These are phyloP conservation scores for Teunomyces barrocoloradensis DNA, from an alignment of 805 yeast genomes.

Conservation along the genomic window DNA sequence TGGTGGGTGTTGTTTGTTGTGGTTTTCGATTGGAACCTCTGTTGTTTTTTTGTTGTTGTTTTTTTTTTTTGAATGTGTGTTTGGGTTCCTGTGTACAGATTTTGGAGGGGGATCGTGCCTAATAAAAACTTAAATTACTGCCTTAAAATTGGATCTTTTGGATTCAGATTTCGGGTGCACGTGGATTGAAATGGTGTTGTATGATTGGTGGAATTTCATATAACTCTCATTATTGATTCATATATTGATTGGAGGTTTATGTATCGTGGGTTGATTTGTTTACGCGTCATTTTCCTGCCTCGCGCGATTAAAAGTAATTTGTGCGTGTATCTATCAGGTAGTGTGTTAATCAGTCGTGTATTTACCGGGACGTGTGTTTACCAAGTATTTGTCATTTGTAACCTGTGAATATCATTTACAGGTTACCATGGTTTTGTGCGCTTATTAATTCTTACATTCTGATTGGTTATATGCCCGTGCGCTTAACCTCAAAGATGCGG, in stretches of 20 bases:
- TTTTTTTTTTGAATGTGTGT: not conserved
- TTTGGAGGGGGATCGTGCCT: not conserved
- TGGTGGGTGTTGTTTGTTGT: slow-evolving; percentile 1
- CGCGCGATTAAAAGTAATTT: too few relatives aligned
- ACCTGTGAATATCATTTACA: too few relatives aligned
- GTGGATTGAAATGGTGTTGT: not conserved
- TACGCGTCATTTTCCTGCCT: not conserved
- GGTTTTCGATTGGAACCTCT: not conserved
- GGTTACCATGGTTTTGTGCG: not conserved
- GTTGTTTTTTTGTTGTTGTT: not conserved
- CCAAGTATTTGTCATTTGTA: too few relatives aligned
- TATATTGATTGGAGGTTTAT: not conserved
- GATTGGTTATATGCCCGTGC: not conserved
- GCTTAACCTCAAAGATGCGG: not conserved
- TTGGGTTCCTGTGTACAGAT: not conserved
- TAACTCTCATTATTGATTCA: not conserved
- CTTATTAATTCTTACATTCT: not conserved
- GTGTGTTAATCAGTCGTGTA: too few relatives aligned
- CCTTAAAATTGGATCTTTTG: too few relatives aligned
- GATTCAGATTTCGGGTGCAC: not conserved
- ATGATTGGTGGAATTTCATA: too few relatives aligned
- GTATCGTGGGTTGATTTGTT: not conserved
- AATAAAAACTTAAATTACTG: not conserved
- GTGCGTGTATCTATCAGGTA: too few relatives aligned
- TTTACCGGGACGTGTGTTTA: too few relatives aligned